Evolutionary conservation across 192 early-diverging fungal genomes (phyloP), one percentile per base, ranked within the genome.

Genomic region (Piromyces sp.): DNA sequence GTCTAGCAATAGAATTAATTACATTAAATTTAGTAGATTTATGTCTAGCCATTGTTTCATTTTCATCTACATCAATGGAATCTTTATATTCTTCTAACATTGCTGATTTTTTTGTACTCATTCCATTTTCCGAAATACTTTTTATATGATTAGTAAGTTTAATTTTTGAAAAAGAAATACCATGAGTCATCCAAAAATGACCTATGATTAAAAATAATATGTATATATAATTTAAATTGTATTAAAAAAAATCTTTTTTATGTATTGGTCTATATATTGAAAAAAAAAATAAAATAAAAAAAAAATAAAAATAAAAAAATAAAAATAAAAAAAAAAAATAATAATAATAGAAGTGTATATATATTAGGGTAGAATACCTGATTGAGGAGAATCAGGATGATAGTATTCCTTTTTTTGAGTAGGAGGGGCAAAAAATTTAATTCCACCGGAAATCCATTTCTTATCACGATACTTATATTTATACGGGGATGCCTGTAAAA

Each of bases 141-240:
- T 78, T 42, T 30, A 30, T 80, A 13, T 38, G 82, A 82, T 91
- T 91, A 5, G 87, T 87, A 13, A 91, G 82, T 84, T 91, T 91
- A 81, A 87, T 81, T 40, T 89, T 89, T 30, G 85, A 38, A 80
- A 91, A 91, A n/a, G 83, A 82, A 4, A 87, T 84, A 1, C 82
- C 82, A 19, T 84, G 68, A 13, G 79, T 51, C 84, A 86, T 90
- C 89, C 89, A 68, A 89, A 78, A 86, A 80, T 5, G 30, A 17
- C 1, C 88, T 87, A 31, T n/a, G n/a, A n/a, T n/a, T n/a, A n/a
- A n/a, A n/a, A n/a, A n/a, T n/a, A n/a, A n/a, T n/a, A n/a, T n/a
- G n/a, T n/a, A n/a, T n/a, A n/a, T n/a, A n/a, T n/a, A n/a, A n/a
- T n/a, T n/a, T n/a, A n/a, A n/a, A n/a, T n/a, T n/a, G n/a, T n/a